Evolutionary conservation across 805 yeast genomes (phyloP), one percentile per base, ranked within the genome.

Genomic region (Kodamaea leandrae): DNA sequence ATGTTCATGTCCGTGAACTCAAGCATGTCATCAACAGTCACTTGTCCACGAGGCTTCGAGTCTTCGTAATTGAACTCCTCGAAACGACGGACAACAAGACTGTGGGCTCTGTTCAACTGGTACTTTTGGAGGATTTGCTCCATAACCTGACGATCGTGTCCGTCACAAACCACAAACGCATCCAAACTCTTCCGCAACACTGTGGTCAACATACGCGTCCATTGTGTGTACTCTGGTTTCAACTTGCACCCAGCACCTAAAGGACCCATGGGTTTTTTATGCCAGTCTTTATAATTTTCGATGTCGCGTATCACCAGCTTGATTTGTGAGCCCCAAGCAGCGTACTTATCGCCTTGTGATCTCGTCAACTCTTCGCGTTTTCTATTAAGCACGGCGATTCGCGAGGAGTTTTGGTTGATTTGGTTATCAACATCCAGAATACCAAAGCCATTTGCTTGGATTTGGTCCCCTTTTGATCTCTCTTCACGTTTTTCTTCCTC

Each of bases 211-310:
- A 83, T 59, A 17, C 73, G 74, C 4, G 72, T 62, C 88, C 88
- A 90, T 20, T 65, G 57, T 15, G 69, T 61, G 50, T 61, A 77
- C 6, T 73, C 80, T 1, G 63, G 57, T 52, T 78, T 83, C 10
- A 91, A 65, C 4, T 75, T 67, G 2, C 88, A 67, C 44, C 64
- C 63, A 3, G 69, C 49, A 1, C 96, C 96, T 2, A 91, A 47
- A 0, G 99, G 99, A 0, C 98, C 98, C 13, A 83, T 59, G 0
- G 96, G 95, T 25, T 53, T 54, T 2, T 58, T 51, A 13, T 69
- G 71, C 70, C 72, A 69, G 6, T 44, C 35, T 10, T 64, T 64
- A 15, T 49, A 43, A 2, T 56, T 50, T 19, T 61, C 48, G 5
- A 82, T 73, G 4, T 65, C 75, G 3, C 54, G 48, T 17, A 81